Evolutionary conservation across 805 yeast genomes (phyloP), one percentile per base, ranked within the genome.

Genomic region (Nakazawaea holstii): DNA sequence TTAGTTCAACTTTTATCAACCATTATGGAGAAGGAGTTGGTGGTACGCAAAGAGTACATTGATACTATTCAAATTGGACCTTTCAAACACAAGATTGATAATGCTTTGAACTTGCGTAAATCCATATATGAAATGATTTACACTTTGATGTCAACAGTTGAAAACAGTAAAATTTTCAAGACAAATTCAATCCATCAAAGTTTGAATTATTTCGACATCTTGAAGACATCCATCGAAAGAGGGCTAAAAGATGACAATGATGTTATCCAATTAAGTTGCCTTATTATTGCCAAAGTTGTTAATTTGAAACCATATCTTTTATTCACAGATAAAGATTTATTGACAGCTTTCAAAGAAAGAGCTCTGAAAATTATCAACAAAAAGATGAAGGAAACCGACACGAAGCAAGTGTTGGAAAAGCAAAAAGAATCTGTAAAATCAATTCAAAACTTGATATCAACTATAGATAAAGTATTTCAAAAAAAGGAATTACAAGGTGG

Each of bases 11-110:
- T 82, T 2, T 62, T 84, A 36, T 80, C 86, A 0, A 57, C 61
- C 0, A 65, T 86, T 2, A 74, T 74, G 53, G 67, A 62, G 28
- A 66, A 63, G 4, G 88, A 85, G 57, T 69, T 86, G 40, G 65
- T 64, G 10, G 70, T 82, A 1, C 76, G 76, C 53, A 75, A 73
- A 30, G 75, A 77, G 48, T 81, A 78, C 55, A 77, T 84, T 39
- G 81, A 81, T 46, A 68, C 73, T 15, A 82, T 88, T 31, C 84
- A 83, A 41, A 87, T 89, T 79, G 96, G 96, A 1, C 95, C 95
- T 0, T 87, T 84, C 69, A 87, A 86, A 59, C 91, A 87, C 59
- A 80, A 81, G 51, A 76, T 87, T 35, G 96, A 88, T 56, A 84
- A 82, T 53, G 94, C 90, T 0, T 68, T 86, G 35, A 88, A 81